Evolutionary conservation across 495 filamentous ascomycete species (phyloP).

Genomic region (Pseudoneurospora amorphoporcata): DNA sequence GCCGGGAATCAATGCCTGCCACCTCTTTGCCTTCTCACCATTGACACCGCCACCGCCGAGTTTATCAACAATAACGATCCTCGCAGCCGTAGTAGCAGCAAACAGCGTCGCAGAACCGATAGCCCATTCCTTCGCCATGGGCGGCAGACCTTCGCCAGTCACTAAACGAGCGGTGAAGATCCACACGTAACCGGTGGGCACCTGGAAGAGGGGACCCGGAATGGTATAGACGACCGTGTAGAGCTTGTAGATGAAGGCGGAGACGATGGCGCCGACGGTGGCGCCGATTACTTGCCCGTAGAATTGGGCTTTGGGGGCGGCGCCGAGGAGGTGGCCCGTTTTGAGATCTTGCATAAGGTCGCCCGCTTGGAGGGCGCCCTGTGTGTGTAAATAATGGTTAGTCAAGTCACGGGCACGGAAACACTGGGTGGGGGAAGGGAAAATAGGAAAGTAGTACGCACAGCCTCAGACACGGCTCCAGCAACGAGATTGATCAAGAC

Average conservation of each 20-base stretch:
- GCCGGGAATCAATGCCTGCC: conserved; percentile 63
- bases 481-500: conserved; percentile 89
- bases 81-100: conserved; percentile 54
- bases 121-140: conserved; percentile 70
- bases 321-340: conserved; percentile 86
- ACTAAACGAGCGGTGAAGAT: conserved; percentile 91
- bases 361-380: conserved; percentile 87
- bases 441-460: conserved; percentile 3
- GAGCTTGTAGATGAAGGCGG: conserved; percentile 78
- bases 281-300: conserved; percentile 91
- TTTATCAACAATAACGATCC: conserved; percentile 34
- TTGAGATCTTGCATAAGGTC: conserved; percentile 99
- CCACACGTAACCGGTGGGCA: conserved; percentile 93
- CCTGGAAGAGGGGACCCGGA: conserved; percentile 80
- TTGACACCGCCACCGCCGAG: background rate
- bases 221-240: conserved; percentile 86
- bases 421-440: no score
- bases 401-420: background rate
- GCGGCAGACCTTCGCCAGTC: conserved; percentile 81
- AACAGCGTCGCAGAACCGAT: conserved; percentile 60
- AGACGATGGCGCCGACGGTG: conserved; percentile 77
- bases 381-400: conserved; percentile 30
- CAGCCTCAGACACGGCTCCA: conserved; percentile 58
- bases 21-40: conserved; percentile 30
- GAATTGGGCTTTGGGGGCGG: conserved; percentile 89